Base-by-base conservation (phyloP, 805 yeast species). In the Metschnikowia colocasiae region DNA sequence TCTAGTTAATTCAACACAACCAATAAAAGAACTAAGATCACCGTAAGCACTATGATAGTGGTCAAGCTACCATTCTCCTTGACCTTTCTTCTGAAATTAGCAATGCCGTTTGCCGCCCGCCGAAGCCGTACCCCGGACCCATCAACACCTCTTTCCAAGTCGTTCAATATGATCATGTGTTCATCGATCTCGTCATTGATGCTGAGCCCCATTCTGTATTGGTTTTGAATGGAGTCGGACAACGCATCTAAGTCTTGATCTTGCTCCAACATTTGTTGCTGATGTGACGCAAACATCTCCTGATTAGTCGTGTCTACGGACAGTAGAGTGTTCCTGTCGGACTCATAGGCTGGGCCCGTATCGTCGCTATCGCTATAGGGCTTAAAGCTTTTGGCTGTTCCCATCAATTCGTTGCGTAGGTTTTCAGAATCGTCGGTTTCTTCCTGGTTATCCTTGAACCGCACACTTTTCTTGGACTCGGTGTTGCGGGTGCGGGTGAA, bases 11-110 rank as follows among this genome's bases (percentile, higher is more conserved):
- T 73, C 42, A 73, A 60, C 18, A 72, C 76, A 18, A 71, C 74
- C 49, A 73, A 59, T 45, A 73, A 58, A 39, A 69, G 55, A 12
- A 73, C 64, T 39, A 73, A 57, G 26, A 73, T 70, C 19, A 71
- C 62, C 34, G 75, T 68, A 40, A 73, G 60, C n/a, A 66, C 63
- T 19, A 70, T 55, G 15, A 73, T 73, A 1, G 77, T 73, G 12
- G 65, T 65, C 54, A 73, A 56, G 43, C 75, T 70, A 3, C 77
- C 77, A 48, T 73, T 73, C 46, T 73, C 77, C 32, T 60, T 61
- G 7, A 64, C 64, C 48, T 52, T 61, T n/a, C 60, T 46, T 31
- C 72, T 54, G 51, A 72, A 73, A 20, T 59, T 59, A 20, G 54
- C 55, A 23, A 73, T 55, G 20, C 68, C 55, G 41, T 56, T 52